phyloP scores from a whole-genome alignment of 345 rosid genomes.

The Psidium friedrichsthalianum region DNA sequence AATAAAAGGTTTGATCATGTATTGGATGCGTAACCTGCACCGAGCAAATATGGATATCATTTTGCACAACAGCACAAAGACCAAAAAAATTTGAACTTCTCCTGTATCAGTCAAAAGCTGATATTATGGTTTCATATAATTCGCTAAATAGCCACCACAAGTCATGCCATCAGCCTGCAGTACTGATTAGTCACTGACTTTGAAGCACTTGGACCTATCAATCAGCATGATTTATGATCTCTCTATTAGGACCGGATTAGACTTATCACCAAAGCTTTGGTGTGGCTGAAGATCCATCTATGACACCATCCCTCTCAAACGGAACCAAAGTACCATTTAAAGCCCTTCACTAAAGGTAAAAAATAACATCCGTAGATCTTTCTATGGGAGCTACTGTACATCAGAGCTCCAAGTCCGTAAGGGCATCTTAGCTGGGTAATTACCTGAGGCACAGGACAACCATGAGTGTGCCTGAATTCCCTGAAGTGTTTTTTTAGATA shows the following conservation, averaged over 20 bases:
- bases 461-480: conserved; percentile 61
- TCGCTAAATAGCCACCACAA: background rate
- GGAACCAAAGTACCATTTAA: too few species aligned
- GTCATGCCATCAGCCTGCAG: background rate
- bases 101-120: background rate
- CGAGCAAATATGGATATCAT: background rate
- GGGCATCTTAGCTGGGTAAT: background rate
- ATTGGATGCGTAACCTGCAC: conserved; percentile 47
- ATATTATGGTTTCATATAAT: background rate
- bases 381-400: background rate
- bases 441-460: conserved; percentile 51
- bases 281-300: background rate
- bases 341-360: too few species aligned
- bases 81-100: background rate
- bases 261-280: background rate
- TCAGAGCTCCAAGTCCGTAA: background rate
- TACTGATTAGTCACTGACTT: too few species aligned
- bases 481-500: conserved; percentile 52
- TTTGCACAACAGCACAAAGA: background rate
- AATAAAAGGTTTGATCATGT: too few species aligned
- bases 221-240: background rate
- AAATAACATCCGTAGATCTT: background rate
- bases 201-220: too few species aligned
- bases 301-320: background rate
- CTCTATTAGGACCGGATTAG: background rate